phyloP scores from a whole-genome alignment of 345 rosid species.

The Pelargonium nanum region DNA sequence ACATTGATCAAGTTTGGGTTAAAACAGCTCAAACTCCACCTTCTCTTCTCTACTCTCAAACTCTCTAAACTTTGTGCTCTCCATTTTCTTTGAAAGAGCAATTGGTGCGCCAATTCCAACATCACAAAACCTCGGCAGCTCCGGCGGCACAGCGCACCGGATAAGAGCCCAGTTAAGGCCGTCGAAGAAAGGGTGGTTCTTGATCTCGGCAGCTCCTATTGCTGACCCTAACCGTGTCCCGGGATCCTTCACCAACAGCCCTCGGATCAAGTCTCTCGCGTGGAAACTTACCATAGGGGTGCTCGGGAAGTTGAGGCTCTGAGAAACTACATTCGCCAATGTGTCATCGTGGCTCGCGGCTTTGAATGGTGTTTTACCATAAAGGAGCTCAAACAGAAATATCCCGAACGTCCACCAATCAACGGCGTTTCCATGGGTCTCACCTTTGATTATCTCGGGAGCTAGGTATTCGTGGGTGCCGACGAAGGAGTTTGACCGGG shows the following conservation, averaged over 20 bases:
- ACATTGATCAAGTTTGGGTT: not conserved
- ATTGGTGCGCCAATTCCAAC: not conserved
- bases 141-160: not conserved
- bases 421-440: not conserved
- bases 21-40: not conserved
- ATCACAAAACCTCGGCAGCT: not conserved
- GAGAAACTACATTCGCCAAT: not conserved
- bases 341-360: not conserved
- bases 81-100: too few species aligned
- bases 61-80: not conserved
- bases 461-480: not conserved
- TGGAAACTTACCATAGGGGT: not conserved
- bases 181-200: not conserved
- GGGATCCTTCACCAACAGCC: not conserved
- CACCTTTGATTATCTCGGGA: not conserved
- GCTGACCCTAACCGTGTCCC: not conserved
- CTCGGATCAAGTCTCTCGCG: not conserved
- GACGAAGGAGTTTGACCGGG: not conserved
- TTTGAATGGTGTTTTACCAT: not conserved
- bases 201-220: not conserved
- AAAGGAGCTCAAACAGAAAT: not conserved
- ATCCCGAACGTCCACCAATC: not conserved
- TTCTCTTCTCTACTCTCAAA: not conserved
- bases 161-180: not conserved
- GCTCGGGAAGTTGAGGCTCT: not conserved